Evolutionary conservation across 2,329 filamentous ascomycete species (phyloP), one percentile per base, ranked within the genome.

Genomic region (Ophiostoma quercus): DNA sequence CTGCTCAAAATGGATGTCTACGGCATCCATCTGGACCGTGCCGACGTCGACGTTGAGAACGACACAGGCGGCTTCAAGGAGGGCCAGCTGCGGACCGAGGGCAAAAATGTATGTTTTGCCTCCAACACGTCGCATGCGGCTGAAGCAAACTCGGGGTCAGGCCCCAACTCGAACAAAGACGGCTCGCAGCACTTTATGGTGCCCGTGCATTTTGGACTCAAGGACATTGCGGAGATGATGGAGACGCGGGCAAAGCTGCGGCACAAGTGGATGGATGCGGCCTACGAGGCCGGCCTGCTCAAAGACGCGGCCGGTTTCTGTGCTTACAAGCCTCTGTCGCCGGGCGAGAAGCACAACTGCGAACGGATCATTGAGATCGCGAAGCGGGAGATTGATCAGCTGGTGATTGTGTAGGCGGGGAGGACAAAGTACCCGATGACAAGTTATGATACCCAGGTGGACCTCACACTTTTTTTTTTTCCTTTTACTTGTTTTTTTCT

Each of bases 1-100:
- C 77, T 89, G 70, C 77, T 89, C 22, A 83, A 82, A 71, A 74
- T 84, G 14, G 87, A 89, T 74, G 82, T 89, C 8, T 87, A 88
- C 75, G 87, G 87, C 0, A 74, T 85, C 37, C 74, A 76, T 14
- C 74, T 69, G 2, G 71, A 69, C 57, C 67, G 25, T 14, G 22
- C 54, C 16, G 57, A 65, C 16, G 12, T 9, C 14, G 67, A 41
- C 12, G 16, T 25, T 1, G 63, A 25, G 2, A 43, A 41, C 63
- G 63, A 34, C 34, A 43, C 34, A n/a, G 63, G 22, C 34, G 9
- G 16, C 7, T 39, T 22, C 63, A 43, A 66, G 19, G 37, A 25
- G n/a, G 63, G 63, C 37, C 34, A n/a, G 34, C 63, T 66, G 63
- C 37, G 37, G 19, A 66, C 34, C 19, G 34, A 41, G 16, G 63